phyloP scores from a whole-genome alignment of 2,329 filamentous ascomycete species.

The Lasiodiplodia citricola region DNA sequence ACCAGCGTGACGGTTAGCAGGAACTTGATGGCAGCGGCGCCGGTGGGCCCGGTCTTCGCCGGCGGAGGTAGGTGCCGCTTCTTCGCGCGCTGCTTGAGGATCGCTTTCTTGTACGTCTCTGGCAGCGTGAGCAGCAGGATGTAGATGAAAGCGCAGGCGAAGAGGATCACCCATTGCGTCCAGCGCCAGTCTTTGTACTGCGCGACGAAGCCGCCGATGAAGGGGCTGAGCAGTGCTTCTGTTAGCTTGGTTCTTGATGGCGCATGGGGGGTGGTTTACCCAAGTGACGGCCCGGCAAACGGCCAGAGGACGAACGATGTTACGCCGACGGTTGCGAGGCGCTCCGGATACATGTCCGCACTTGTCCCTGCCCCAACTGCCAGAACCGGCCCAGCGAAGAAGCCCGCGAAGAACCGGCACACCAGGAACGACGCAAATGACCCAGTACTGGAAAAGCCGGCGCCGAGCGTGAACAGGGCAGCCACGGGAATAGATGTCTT shows the following conservation, averaged over 20 bases:
- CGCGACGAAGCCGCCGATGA: slow-evolving; percentile 48
- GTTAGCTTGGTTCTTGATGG: background rate
- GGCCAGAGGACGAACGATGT: slow-evolving; percentile 48
- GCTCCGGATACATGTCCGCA: slow-evolving; percentile 46
- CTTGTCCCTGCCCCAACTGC: slow-evolving; percentile 50
- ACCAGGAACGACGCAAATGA: slow-evolving; percentile 57
- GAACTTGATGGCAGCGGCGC: slow-evolving; percentile 33
- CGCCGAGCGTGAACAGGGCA: slow-evolving; percentile 62
- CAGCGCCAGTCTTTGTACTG: slow-evolving; percentile 46
- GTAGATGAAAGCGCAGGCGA: slow-evolving; percentile 33
- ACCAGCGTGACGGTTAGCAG: slow-evolving; percentile 49
- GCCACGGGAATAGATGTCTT: slow-evolving; percentile 53
- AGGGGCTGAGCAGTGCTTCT: slow-evolving; percentile 31
- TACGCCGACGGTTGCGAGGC: slow-evolving; percentile 40
- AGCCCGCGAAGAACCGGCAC: slow-evolving; percentile 72
- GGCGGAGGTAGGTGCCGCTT: slow-evolving; percentile 22
- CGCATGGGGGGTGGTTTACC: slow-evolving; percentile 31
- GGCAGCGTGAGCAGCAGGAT: slow-evolving; percentile 39
- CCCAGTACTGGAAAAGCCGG: slow-evolving; percentile 54
- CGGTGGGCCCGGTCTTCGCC: slow-evolving; percentile 14
- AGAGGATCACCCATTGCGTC: slow-evolving; percentile 43
- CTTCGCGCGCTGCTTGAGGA: slow-evolving; percentile 46
- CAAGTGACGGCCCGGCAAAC: slow-evolving; percentile 46
- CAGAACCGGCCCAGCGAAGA: slow-evolving; percentile 67
- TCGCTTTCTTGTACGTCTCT: slow-evolving; percentile 60